Percentiles rank a stretch among this genome's conserved stretches.
Conservation (phyloP, 805 yeast genomes). For the Priceomyces melissophilus region DNA sequence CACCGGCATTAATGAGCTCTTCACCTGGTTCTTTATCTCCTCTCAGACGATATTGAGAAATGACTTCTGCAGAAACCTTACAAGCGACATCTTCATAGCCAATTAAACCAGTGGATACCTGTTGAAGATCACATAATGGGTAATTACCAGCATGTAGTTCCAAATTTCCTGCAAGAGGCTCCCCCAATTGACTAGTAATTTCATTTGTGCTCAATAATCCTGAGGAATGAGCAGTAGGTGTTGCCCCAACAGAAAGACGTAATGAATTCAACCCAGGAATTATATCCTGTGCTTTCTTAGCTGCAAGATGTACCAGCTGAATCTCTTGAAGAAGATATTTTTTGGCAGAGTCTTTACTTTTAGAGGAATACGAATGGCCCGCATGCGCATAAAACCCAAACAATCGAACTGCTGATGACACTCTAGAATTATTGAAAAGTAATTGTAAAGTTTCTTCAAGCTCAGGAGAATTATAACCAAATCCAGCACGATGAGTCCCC, state of each 20-base stretch:
- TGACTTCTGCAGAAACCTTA: slow-evolving; percentile 56
- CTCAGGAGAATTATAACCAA: slow-evolving; percentile 25
- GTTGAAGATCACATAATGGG: slow-evolving; percentile 71
- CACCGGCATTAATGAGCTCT: slow-evolving; percentile 68
- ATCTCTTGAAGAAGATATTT: slow-evolving; percentile 54
- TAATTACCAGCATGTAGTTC: slow-evolving; percentile 85
- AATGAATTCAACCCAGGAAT: slow-evolving; percentile 35
- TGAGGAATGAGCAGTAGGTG: slow-evolving; percentile 73
- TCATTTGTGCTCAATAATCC: slow-evolving; percentile 22
- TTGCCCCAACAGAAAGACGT: slow-evolving; percentile 71
- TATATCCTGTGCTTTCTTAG: slow-evolving; percentile 29
- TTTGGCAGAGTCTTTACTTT: slow-evolving; percentile 44
- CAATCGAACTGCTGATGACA: slow-evolving; percentile 36
- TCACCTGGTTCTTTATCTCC: slow-evolving; percentile 54
- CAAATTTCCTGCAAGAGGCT: slow-evolving; percentile 37
- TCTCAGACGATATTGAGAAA: slow-evolving; percentile 53
- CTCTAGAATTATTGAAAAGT: slow-evolving; percentile 20
- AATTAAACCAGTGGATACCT: slow-evolving; percentile 65
- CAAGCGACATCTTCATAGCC: slow-evolving; percentile 61
- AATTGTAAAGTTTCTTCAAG: slow-evolving; percentile 34
- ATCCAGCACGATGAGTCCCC: slow-evolving; percentile 74
- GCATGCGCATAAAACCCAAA: slow-evolving; percentile 78
- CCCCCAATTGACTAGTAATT: slow-evolving; percentile 15
- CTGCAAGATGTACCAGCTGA: slow-evolving; percentile 53
- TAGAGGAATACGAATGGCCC: slow-evolving; percentile 65